Conservation (phyloP, 176 grass and related monocot genomes). For the Oryza officinalis region DNA sequence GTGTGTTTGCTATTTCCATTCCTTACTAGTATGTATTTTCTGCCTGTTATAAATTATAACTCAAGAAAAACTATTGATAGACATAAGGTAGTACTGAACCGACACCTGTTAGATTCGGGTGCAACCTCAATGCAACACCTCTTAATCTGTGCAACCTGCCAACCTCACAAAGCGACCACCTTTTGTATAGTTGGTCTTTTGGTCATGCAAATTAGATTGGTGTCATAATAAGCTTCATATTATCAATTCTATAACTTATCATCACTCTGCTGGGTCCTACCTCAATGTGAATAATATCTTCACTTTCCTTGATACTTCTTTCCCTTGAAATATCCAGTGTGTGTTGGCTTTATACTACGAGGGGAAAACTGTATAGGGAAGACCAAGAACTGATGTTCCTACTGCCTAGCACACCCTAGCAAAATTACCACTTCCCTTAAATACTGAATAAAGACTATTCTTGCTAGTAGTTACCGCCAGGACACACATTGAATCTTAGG, state of each 20-base stretch:
- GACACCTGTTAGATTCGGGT: background rate
- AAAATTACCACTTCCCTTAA: background rate
- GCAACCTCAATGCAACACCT: background rate
- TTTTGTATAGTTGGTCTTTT: background rate
- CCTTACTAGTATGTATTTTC: background rate
- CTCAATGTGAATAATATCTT: too few relatives aligned
- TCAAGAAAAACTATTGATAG: constrained; percentile 21
- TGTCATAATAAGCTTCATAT: background rate
- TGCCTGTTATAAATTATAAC: background rate
- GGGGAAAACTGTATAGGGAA: background rate
- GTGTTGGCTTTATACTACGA: background rate
- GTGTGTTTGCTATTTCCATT: background rate
- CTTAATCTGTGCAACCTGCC: background rate
- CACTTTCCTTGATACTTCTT: background rate
- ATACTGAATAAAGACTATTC: background rate
- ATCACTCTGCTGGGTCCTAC: background rate
- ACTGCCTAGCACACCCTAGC: background rate
- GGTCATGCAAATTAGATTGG: background rate
- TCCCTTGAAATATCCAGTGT: background rate
- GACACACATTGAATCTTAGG: background rate
- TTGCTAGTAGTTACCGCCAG: background rate
- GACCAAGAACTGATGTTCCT: background rate
- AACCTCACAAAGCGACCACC: background rate
- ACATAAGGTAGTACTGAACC: constrained; percentile 10
- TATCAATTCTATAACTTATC: background rate